Percentiles rank a stretch among this genome's conserved stretches.
phyloP scores from a whole-genome alignment of 306 rosid genomes.

The Quercus dentata region DNA sequence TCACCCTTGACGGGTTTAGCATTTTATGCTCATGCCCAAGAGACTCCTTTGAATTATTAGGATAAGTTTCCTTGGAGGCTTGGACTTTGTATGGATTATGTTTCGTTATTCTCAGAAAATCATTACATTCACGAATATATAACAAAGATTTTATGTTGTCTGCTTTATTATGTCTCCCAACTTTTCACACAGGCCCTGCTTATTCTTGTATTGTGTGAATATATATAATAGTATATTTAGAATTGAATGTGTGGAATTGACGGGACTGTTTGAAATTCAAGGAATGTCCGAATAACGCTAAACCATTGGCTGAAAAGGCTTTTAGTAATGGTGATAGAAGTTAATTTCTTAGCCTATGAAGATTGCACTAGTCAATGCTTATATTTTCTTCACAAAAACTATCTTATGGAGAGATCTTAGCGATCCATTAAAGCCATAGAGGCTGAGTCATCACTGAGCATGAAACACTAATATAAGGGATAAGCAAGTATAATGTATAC shows the following conservation, averaged over 20 bases:
- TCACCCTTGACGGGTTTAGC: too few species aligned
- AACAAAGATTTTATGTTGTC: not conserved
- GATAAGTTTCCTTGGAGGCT: not conserved
- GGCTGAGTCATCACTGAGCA: not conserved
- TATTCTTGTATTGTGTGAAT: not conserved
- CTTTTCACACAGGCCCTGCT: not conserved
- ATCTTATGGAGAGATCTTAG: not conserved
- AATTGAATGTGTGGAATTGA: not conserved
- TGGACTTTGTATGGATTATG: not conserved
- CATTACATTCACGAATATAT: not conserved
- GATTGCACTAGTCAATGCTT: not conserved
- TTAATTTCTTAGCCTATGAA: not conserved
- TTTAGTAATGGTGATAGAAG: not conserved
- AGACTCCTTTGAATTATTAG: too few species aligned
- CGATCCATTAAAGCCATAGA: not conserved
- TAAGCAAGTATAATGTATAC: not conserved
- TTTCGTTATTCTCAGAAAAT: not conserved
- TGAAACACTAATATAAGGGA: not conserved
- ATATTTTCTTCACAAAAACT: not conserved
- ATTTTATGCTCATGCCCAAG: too few species aligned
- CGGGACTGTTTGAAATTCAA: not conserved
- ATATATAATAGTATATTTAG: not conserved
- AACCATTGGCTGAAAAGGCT: not conserved
- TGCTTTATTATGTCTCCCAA: not conserved
- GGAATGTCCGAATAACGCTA: not conserved